A percentile compares a stretch with the other conserved stretches of the same genome.
These are phyloP conservation scores for Phialemoniopsis sp. DNA, from an alignment of 2,329 filamentous ascomycete genomes.

Conservation along the genomic window DNA sequence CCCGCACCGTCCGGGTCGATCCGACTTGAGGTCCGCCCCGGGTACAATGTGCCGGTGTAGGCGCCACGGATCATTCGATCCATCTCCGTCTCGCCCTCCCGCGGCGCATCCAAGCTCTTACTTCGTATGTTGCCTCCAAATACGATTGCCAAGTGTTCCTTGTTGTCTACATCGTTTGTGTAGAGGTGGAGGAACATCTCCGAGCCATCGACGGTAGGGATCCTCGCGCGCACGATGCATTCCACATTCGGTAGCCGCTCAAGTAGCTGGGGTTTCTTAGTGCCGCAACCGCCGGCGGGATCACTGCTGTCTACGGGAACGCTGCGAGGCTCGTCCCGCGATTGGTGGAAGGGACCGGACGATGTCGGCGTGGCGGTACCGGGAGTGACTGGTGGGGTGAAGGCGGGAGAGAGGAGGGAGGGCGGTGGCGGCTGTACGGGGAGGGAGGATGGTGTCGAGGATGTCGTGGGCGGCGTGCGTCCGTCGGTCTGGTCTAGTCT, in stretches of 20 bases:
- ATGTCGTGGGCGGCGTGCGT: constrained; percentile 5
- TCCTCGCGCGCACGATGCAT: constrained; percentile 90
- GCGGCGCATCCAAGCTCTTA: constrained; percentile 63
- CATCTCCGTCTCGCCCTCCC: constrained; percentile 77
- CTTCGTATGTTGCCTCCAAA: constrained; percentile 84
- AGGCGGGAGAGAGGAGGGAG: constrained; percentile 82
- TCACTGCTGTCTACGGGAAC: constrained; percentile 58
- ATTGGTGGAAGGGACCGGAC: constrained; percentile 6
- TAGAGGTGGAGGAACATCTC: constrained; percentile 98
- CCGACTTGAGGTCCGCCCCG: constrained; percentile 75
- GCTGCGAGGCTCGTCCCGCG: constrained; percentile 35
- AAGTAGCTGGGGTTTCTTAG: constrained; percentile 67
- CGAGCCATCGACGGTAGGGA: constrained; percentile 76
- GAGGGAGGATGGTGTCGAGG: constrained; percentile 8
- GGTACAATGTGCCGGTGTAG: constrained; percentile 83
- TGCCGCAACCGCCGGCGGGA: constrained; percentile 54
- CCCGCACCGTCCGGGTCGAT: constrained; percentile 34
- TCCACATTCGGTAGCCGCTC: constrained; percentile 77
- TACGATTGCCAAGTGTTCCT: constrained; percentile 95
- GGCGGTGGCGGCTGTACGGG: constrained; percentile 38
- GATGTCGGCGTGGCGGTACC: constrained; percentile 48
- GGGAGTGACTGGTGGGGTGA: constrained; percentile 67
- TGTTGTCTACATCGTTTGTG: constrained; percentile 86
- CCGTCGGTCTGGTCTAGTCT: constrained; percentile 9
- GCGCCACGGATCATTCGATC: constrained; percentile 93